Conservation (phyloP, 108 stramenopile genomes). For the Cyclostephanos invisitatus region DNA sequence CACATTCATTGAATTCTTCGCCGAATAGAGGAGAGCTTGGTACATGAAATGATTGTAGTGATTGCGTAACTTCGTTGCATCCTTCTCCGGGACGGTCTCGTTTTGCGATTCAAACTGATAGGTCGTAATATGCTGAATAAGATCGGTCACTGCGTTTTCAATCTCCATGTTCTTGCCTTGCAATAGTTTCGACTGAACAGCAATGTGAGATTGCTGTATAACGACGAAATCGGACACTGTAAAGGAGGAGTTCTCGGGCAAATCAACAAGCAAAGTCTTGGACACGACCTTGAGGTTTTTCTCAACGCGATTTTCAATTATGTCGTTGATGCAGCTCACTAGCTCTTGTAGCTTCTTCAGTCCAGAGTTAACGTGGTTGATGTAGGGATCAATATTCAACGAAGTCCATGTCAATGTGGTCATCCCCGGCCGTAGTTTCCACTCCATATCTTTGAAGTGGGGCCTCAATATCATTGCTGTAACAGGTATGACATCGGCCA, state of each 20-base stretch:
- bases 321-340: conserved; percentile 86
- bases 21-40: conserved; percentile 84
- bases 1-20: conserved; percentile 88
- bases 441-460: conserved; percentile 92
- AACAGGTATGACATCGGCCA: conserved; percentile 83
- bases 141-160: conserved; percentile 85
- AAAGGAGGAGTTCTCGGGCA: conserved; percentile 81
- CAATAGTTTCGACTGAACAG: conserved; percentile 63
- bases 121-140: conserved; percentile 67
- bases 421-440: conserved; percentile 92
- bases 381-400: conserved; percentile 93
- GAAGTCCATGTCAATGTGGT: conserved; percentile 93
- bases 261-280: conserved; percentile 83
- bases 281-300: conserved; percentile 88
- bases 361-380: conserved; percentile 69
- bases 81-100: conserved; percentile 65
- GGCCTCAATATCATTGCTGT: conserved; percentile 80
- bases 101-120: conserved; percentile 75
- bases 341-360: conserved; percentile 84
- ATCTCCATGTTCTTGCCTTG: conserved; percentile 91
- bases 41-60: conserved; percentile 96
- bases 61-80: conserved; percentile 74
- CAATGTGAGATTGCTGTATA: conserved; percentile 82
- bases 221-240: conserved; percentile 91
- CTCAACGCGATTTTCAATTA: conserved; percentile 92